Evolutionary conservation across 108 stramenopile species (phyloP), one percentile per base, ranked within the genome.

Genomic region (Seminavis robusta): DNA sequence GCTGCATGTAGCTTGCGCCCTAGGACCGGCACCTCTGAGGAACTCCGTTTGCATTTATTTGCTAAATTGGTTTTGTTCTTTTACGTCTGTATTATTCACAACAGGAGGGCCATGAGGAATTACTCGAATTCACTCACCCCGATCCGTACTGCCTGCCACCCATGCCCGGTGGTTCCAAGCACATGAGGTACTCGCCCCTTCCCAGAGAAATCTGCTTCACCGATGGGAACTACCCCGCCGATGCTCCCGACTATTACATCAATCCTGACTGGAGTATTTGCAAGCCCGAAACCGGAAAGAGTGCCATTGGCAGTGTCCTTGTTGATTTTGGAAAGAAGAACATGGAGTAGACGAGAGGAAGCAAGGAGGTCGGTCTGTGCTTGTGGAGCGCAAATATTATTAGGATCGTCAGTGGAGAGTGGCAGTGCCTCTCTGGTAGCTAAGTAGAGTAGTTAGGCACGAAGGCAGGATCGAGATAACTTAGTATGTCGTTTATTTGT

Each of bases 151-250:
- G 90, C 46, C 72, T 74, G 32, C 84, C 95, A 4, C 83, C 76
- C 81, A 97, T 98, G 98, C 98, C 98, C 0, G 96, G 96, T 17
- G 98, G 98, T n/a, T 81, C 90, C 20, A 81, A 90, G 30, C 97
- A 95, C 72, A 98, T 98, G 98, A 83, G 98, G 32, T 97, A 98
- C 62, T 94, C 98, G 13, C 93, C 98, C 9, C 74, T 78, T 30
- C 96, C 98, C 3, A 70, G 93, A 24, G 74, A 81, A 46, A 92
- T 96, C 25, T 93, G 94, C 72, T 95, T 92, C 60, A 90, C 94
- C n/a, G 94, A 95, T 48, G 94, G 94, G 21, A 73, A 94, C 67
- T 71, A 80, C 47, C 90, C 90, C 3, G 81, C 50, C 1, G 94
- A 92, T 68, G 86, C 84, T 48, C 90, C 90, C 4, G 74, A 71